Evolutionary conservation across 2,329 filamentous ascomycete genomes (phyloP).

Genomic region (Pseudonectria foliicola): DNA sequence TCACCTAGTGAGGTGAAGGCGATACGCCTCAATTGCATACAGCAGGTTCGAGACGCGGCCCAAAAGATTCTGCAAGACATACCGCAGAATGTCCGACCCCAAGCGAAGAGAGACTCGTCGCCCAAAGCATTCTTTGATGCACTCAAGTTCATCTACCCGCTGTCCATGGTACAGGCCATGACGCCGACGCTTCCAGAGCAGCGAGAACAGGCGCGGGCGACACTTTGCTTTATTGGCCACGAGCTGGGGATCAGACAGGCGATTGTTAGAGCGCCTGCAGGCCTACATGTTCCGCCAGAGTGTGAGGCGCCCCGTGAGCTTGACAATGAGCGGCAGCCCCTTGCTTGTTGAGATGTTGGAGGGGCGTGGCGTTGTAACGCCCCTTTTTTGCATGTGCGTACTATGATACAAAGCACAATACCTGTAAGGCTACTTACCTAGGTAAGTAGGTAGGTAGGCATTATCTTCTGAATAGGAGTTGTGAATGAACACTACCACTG

Average conservation of each 20-base stretch:
- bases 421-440: too few species aligned
- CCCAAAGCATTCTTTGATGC: constrained; percentile 30
- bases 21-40: constrained; percentile 23
- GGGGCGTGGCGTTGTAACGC: too few species aligned
- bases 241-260: constrained; percentile 33
- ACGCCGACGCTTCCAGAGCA: constrained; percentile 23
- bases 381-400: too few species aligned
- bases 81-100: constrained; percentile 19
- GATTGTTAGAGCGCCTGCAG: constrained; percentile 19
- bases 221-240: constrained; percentile 27
- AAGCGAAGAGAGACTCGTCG: constrained; percentile 19
- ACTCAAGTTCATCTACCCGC: constrained; percentile 32
- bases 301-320: constrained; percentile 17
- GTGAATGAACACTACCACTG: too few species aligned
- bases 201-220: constrained; percentile 18
- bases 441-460: too few species aligned
- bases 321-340: constrained; percentile 11
- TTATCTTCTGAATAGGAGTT: too few species aligned
- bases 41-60: constrained; percentile 20
- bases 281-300: constrained; percentile 19
- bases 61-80: constrained; percentile 23
- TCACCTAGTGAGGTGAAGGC: constrained; percentile 18
- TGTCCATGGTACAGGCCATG: constrained; percentile 25
- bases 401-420: too few species aligned
- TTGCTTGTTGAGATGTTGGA: too few species aligned